phyloP scores from a whole-genome alignment of 2,329 filamentous ascomycete species.

The Hirsutella thompsonii region DNA sequence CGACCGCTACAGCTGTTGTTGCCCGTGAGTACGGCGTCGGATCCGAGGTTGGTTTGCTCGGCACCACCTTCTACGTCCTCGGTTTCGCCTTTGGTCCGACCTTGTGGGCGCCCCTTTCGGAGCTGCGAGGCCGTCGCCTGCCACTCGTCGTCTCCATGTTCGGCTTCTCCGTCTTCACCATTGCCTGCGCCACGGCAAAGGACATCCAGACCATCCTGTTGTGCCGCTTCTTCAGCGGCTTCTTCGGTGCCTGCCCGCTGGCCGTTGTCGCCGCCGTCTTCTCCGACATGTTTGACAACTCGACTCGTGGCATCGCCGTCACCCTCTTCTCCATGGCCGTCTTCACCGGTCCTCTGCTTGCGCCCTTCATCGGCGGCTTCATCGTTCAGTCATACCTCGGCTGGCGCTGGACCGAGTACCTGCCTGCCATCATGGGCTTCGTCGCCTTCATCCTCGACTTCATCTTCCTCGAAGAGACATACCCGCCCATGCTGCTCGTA shows the following conservation, averaged over 20 bases:
- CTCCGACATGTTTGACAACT: slow-evolving; percentile 58
- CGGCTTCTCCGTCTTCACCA: slow-evolving; percentile 56
- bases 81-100: slow-evolving; percentile 61
- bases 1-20: slow-evolving; percentile 46
- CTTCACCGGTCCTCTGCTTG: slow-evolving; percentile 54
- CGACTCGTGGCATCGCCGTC: slow-evolving; percentile 38
- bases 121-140: slow-evolving; percentile 54
- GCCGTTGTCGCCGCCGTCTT: slow-evolving; percentile 60
- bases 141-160: slow-evolving; percentile 50
- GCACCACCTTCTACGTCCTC: slow-evolving; percentile 57
- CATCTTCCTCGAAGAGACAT: slow-evolving; percentile 55
- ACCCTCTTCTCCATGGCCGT: slow-evolving; percentile 34
- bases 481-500: slow-evolving; percentile 53
- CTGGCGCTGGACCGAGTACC: slow-evolving; percentile 64
- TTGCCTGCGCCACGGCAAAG: slow-evolving; percentile 51
- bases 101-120: slow-evolving; percentile 61
- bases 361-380: slow-evolving; percentile 58
- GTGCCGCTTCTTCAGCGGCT: slow-evolving; percentile 61
- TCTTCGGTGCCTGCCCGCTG: slow-evolving; percentile 57
- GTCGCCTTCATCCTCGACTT: slow-evolving; percentile 45
- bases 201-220: slow-evolving; percentile 58
- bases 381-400: slow-evolving; percentile 48
- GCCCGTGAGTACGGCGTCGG: slow-evolving; percentile 47
- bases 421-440: slow-evolving; percentile 50
- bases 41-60: slow-evolving; percentile 48